These are phyloP conservation scores for Penicillium sp. DNA, from an alignment of 2,329 filamentous ascomycete genomes.

Conservation along the genomic window DNA sequence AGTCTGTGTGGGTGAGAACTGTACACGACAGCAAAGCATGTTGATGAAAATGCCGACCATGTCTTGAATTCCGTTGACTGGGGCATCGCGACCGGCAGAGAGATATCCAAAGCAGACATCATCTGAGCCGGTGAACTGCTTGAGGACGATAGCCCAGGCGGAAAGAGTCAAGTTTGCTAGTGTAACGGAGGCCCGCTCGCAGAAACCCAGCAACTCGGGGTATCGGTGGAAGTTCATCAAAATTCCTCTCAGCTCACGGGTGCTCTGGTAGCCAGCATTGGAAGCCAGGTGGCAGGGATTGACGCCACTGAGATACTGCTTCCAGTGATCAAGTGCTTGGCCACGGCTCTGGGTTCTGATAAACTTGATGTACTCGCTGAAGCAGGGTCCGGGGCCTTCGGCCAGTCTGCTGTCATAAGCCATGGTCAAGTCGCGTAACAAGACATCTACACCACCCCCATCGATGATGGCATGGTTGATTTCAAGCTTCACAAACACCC, in stretches of 20 bases:
- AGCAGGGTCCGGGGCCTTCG: constrained; percentile 30
- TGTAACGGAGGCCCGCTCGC: constrained; percentile 32
- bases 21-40: constrained; percentile 55
- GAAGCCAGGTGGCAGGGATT: constrained; percentile 33
- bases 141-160: constrained; percentile 42
- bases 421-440: constrained; percentile 32
- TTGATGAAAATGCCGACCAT: constrained; percentile 56
- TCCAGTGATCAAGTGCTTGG: constrained; percentile 37
- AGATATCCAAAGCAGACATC: constrained; percentile 47
- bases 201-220: constrained; percentile 32
- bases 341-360: constrained; percentile 28
- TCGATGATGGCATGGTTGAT: constrained; percentile 43
- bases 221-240: constrained; percentile 33
- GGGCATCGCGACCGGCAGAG: constrained; percentile 46
- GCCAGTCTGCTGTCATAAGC: constrained; percentile 34
- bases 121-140: constrained; percentile 31
- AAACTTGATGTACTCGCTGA: constrained; percentile 41
- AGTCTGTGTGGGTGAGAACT: constrained; percentile 34
- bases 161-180: constrained; percentile 40
- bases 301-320: constrained; percentile 33
- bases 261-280: constrained; percentile 5
- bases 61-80: constrained; percentile 47
- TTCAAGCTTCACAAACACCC: constrained; percentile 37
- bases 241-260: constrained; percentile 26
- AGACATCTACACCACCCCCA: constrained; percentile 34